Base-by-base conservation (phyloP, 768 basidiomycete genomes). In the Nevesoporus exiguus region DNA sequence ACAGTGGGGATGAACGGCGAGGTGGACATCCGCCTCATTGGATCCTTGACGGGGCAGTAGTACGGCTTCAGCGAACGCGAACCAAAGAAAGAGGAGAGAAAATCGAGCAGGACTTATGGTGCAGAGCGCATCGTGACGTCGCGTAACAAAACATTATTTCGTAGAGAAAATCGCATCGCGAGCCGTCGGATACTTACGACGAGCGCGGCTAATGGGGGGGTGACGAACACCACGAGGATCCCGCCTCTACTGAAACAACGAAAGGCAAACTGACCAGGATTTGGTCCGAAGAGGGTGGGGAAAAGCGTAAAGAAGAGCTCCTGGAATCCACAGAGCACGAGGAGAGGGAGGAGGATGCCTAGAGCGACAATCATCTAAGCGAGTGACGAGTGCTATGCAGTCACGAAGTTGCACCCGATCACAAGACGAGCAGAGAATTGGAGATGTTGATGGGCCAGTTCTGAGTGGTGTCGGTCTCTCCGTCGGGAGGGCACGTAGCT, bases 1-100 rank as follows among this genome's bases (percentile, higher is more conserved):
- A 25, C 81, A 83, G 1, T 58, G 58, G 7, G 80, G 80, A 19
- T 64, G 62, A 3, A 83, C 71, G 17, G 77, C 80, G 19, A 83
- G 77, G 44, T 74, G 74, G 14, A 80, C 63, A 6, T 46, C 43
- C 0, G 53, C 42, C 19, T 55, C 56, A 21, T 62, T 41, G 14
- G 54, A 36, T 19, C 37, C 64, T 71, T 59, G 55, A 51, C 46
- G 33, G 21, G 27, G 17, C 0, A 44, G 36, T 7, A 40, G 3
- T 1, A n/a, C 27, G 7, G 46, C 45, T 47, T 68, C 41, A 66
- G 64, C 36, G 22, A 47, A 37, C 15, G 52, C 7, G 22, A 5
- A 1, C 11, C 47, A 33, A 9, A 43, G 36, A 7, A 53, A 6
- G 3, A 24, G 22, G 22, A 51, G 30, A 30, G 76, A 58, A 56